Conservation (phyloP, 1,139 yeast species). For the Saccharomycopsis crataegensis region DNA sequence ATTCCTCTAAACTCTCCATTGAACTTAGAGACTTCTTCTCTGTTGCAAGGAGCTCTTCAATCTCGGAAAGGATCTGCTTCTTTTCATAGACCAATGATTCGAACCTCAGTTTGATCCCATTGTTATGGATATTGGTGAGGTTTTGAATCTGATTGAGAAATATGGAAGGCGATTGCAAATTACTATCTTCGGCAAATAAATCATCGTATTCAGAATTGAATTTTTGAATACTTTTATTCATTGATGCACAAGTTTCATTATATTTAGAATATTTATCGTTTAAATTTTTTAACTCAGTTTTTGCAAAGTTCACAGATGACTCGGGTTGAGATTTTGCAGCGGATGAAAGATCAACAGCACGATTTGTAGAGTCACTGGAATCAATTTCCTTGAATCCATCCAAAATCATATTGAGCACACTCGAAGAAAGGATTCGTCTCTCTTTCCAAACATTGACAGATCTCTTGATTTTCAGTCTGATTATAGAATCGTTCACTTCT, state of each 20-base stretch:
- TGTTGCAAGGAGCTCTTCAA: conserved; percentile 1
- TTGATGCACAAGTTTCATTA: neutral
- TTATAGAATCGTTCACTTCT: conserved; percentile 31
- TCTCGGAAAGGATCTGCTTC: conserved; percentile 14
- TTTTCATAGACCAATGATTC: neutral
- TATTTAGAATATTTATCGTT: neutral
- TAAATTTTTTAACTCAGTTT: conserved; percentile 5
- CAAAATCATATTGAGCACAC: neutral
- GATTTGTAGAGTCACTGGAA: neutral
- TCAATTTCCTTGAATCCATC: neutral
- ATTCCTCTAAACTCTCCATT: conserved; percentile 25
- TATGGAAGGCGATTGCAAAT: conserved; percentile 15
- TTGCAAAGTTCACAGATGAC: neutral
- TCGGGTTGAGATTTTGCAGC: neutral
- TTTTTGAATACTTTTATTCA: conserved; percentile 26
- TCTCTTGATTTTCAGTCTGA: conserved; percentile 52
- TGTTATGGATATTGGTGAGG: conserved; percentile 9
- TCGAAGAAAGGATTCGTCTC: conserved; percentile 45
- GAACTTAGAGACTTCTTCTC: conserved; percentile 12
- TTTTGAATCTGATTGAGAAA: conserved; percentile 14
- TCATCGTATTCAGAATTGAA: conserved; percentile 27
- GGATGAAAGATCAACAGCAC: neutral
- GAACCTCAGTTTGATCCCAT: neutral
- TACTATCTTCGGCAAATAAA: conserved; percentile 12
- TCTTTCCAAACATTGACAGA: conserved; percentile 73